These are phyloP conservation scores for Jamesozyma lodderae DNA, from an alignment of 805 yeast species.

Conservation along the genomic window DNA sequence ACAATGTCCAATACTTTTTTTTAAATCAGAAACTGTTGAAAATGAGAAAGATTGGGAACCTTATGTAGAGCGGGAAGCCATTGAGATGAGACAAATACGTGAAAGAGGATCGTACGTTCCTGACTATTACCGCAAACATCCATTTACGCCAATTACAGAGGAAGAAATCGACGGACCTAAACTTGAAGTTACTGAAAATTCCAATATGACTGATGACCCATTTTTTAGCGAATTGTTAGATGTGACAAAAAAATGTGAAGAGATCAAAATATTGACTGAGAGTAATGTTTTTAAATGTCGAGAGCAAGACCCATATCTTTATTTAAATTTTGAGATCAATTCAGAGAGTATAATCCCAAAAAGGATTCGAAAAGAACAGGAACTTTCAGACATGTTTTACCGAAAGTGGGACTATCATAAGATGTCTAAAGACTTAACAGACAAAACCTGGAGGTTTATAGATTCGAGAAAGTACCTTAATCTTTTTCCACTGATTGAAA, in stretches of 20 bases:
- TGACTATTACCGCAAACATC: too few species aligned
- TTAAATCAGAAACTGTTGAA: background rate
- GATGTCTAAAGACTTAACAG: slow-evolving; percentile 27
- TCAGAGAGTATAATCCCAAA: background rate
- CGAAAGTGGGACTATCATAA: slow-evolving; percentile 39
- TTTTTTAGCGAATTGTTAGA: slow-evolving; percentile 14
- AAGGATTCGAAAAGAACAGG: background rate
- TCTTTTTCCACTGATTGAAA: slow-evolving; percentile 84
- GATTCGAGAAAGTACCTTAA: slow-evolving; percentile 45
- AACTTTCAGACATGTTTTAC: slow-evolving; percentile 16
- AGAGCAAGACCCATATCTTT: slow-evolving; percentile 1
- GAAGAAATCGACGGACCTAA: background rate
- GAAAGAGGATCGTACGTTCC: too few species aligned
- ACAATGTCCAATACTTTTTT: background rate
- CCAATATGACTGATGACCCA: slow-evolving; percentile 6
- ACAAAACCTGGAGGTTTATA: slow-evolving; percentile 28
- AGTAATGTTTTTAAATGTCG: background rate
- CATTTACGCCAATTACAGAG: too few species aligned
- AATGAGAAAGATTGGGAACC: background rate
- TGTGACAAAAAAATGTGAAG: slow-evolving; percentile 4
- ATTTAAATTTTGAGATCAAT: background rate
- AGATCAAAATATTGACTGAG: background rate
- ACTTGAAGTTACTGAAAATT: background rate
- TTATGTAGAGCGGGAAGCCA: too few species aligned
- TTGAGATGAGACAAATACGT: too few species aligned